Base-by-base conservation (phyloP, 768 basidiomycete species). In the Tulasnella sp. region DNA sequence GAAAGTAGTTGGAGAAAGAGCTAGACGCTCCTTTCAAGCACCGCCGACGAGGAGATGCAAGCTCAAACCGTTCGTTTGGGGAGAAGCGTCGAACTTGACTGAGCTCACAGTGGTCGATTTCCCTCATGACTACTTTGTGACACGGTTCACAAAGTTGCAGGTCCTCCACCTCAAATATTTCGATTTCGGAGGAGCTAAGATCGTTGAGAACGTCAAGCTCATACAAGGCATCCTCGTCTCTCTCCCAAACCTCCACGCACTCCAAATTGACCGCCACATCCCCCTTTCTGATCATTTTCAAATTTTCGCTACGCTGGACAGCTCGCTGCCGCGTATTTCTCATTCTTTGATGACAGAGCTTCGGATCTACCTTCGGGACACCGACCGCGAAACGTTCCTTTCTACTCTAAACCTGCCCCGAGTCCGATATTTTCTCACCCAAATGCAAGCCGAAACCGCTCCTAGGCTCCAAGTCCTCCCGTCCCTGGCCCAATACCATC, bases 131-230 rank as follows among this genome's bases (percentile, higher is more conserved):
- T 28, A 60, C 22, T 60, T 60, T 22, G 22, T 60, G 20, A 60
- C 16, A 1, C 16, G 24, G 58, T 60, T 60, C 58, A 18, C 18
- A 5, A 24, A 2, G 2, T 9, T 60, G 58, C 24, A 60, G 9
- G 28, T 22, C 24, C 58, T 60, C 9, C 22, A 9, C 1, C 22
- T 60, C 22, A 9, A 5, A 1, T 3, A 28, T 22, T 24, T 22
- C 18, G 58, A 60, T 4, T 60, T 60, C 24, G 9, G 9, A 4
- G 4, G 9, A 22, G 58, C 58, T 24, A 9, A 22, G 31, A 89
- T 90, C 20, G 96, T 96, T 84, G 82, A 86, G 22, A 95, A 97
- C 84, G 82, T 97, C 34, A 92, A 94, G 82, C 81, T 92, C 7
- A 86, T 97, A 76, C 96, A 97, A 84, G 89, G 94, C 80, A 88